Conservation (phyloP, 768 basidiomycete species). For the Naganishia friedmannii region DNA sequence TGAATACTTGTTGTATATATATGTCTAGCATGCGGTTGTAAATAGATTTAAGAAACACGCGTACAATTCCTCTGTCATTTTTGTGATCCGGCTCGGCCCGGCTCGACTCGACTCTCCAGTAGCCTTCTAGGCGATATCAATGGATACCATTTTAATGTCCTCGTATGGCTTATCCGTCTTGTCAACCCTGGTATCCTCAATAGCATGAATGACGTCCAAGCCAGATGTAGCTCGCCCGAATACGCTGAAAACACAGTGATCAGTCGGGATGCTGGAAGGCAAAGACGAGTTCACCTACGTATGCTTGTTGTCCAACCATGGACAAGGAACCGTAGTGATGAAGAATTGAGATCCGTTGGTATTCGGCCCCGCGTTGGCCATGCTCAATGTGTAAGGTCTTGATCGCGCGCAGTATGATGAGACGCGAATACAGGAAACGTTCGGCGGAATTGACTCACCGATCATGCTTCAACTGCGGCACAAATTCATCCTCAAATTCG, state of each 20-base stretch:
- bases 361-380: constrained; percentile 66
- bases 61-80: background rate
- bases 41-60: constrained; percentile 19
- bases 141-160: constrained; percentile 74
- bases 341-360: constrained; percentile 99
- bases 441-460: constrained; percentile 57
- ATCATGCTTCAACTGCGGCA: constrained; percentile 83
- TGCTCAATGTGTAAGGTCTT: constrained; percentile 93
- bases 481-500: constrained; percentile 91
- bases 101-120: background rate
- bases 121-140: constrained; percentile 27
- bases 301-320: constrained; percentile 72
- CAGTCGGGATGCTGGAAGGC: background rate
- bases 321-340: constrained; percentile 89
- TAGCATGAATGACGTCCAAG: constrained; percentile 81
- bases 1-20: background rate
- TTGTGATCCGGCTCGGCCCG: background rate
- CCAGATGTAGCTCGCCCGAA: constrained; percentile 86
- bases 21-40: constrained; percentile 8
- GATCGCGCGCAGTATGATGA: constrained; percentile 13
- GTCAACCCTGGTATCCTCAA: constrained; percentile 60
- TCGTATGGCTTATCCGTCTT: constrained; percentile 80
- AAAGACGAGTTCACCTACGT: constrained; percentile 44
- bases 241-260: constrained; percentile 64
- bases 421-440: background rate